Evolutionary conservation across 2,329 filamentous ascomycete species (phyloP), one percentile per base, ranked within the genome.

Genomic region (Arachnomyces sp.): DNA sequence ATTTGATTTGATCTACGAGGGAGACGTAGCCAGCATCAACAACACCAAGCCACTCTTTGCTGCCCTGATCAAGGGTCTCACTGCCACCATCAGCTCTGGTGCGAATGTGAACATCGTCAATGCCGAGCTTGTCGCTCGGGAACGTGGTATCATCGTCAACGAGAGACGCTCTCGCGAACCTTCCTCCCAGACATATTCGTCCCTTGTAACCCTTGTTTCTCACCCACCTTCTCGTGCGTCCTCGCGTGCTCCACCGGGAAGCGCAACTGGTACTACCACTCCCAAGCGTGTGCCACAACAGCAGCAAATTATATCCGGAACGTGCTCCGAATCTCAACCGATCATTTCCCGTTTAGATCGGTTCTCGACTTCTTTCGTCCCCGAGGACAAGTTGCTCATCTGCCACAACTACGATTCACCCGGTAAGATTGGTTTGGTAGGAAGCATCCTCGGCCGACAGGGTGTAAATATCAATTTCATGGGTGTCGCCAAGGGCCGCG

Each of bases 101-200:
- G 79, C 82, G 29, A 81, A 84, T 52, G 80, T 89, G 52, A 90
- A 89, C 63, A 87, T 92, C 44, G 85, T 92, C 51, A 90, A 92
- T 53, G 85, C 85, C 0, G 74, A 78, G 32, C 68, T 88, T 17
- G 75, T 89, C 11, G 84, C 85, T 14, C 81, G 78, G 47, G 82
- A 88, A 52, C 84, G 84, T 50, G 85, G 84, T 2, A 83, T 92
- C 46, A 73, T 82, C 33, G 80, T 92, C 54, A 85, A 81, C 54
- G 86, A 90, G 64, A 78, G 78, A 29, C 80, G 80, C 45, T 75
- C 73, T 2, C 72, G 80, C 6, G 77, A 82, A 39, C 67, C 69
- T 14, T 67, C 71, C 1, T 72, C 75, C n/a, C 71, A 78, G 15
- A 76, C 78, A 0, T 88, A 84, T 56, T 77, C 79, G 7, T 82